Base-by-base conservation (phyloP, 352 stramenopile genomes). In the Globisporangium middletonii region DNA sequence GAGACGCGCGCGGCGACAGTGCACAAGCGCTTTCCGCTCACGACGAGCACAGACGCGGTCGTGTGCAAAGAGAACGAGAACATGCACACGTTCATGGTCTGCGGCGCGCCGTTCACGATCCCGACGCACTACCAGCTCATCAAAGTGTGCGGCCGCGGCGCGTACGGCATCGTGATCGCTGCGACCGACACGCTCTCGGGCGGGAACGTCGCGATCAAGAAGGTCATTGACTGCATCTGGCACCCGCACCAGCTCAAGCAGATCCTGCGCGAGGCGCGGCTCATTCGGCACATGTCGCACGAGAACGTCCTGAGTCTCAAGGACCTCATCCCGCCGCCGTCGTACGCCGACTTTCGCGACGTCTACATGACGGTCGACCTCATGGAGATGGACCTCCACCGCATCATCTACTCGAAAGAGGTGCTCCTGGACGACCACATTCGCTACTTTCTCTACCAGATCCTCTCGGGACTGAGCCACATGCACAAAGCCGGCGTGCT, bases 321-420 rank as follows among this genome's bases (percentile, higher is more conserved):
- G 69, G 84, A 94, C 61, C 58, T 94, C 57, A 92, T 94, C 44
- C 84, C 85, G 2, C 85, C 86, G 42, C 77, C 80, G 18, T 94
- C 82, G 47, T 93, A 93, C 50, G 72, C 72, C 12, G 85, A 95
- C 57, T 95, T 95, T 46, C 81, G 83, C 1, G 86, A 95, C 48
- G 86, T 95, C 50, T 95, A 95, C 69, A 94, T 95, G 83, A 93
- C 88, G 1, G 69, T 96, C 18, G 88, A 97, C 56, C 71, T 96
- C 16, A 96, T 97, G 86, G 89, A 97, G 60, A 97, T 95, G 76
- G 89, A 97, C 72, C 56, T 97, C 16, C 86, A 96, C 50, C 84
- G 89, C 11, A 95, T 97, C 67, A 97, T 97, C 65, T 96, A 97
- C 64, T 97, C 88, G 18, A 94, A 92, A 52, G 90, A 97, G 55